Base-by-base conservation (phyloP, 305 asterid genomes). In the Fraxinus latifolia region DNA sequence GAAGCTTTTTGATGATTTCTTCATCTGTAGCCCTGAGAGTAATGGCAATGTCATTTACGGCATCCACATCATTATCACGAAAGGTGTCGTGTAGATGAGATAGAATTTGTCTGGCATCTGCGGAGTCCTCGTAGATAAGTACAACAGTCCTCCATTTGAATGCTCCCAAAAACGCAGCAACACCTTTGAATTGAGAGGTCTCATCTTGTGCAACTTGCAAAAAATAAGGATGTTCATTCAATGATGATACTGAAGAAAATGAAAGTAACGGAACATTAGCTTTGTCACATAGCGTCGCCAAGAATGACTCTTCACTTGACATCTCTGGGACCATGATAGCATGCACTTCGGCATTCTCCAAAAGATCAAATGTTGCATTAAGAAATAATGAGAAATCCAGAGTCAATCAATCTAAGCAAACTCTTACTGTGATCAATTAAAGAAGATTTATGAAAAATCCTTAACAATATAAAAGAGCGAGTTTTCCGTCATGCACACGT, bases 351-450 rank as follows among this genome's bases (percentile, higher is more conserved):
- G 70, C 77, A 50, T 82, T 84, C 78, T 90, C 87, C 71, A 88
- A 70, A 76, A 90, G 91, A 65, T 87, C 86, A 71, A 87, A 76
- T 76, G 87, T 89, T 88, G 87, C 82, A 79, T 14, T 14, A 42
- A 53, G 79, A 82, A 36, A 71, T 79, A 65, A 71, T 3, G 21
- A 72, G 53, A 29, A 76, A 39, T 27, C 37, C 36, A 7, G 55
- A 60, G 14, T 60, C 12, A 23, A 60, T 19, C 29, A 60, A 60
- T 19, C 31, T 21, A 60, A 60, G 31, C 70, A 21, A 60, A 7
- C 27, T 60, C 31, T 60, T 19, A 60, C 70, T 60, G n/a, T n/a
- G n/a, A n/a, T n/a, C n/a, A n/a, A n/a, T n/a, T n/a, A n/a, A n/a
- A n/a, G n/a, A n/a, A n/a, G n/a, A n/a, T n/a, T n/a, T n/a, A n/a